These are phyloP conservation scores for Plasmodium billcollinsi DNA, from an alignment of 169 alveolate species.

Conservation along the genomic window DNA sequence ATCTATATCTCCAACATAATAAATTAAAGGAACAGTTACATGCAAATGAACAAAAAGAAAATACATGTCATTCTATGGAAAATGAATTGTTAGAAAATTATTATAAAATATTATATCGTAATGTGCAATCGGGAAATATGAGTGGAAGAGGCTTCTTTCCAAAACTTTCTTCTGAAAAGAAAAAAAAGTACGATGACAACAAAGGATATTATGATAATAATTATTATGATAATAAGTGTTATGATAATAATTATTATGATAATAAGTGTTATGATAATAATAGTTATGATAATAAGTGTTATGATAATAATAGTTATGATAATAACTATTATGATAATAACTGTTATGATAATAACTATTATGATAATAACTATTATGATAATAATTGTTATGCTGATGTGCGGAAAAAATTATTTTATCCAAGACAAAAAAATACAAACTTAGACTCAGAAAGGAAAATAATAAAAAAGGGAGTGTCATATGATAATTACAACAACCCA, in stretches of 20 bases:
- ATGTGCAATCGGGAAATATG: slow-evolving; percentile 2
- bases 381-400: neutral
- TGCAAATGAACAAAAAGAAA: neutral
- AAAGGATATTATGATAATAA: neutral
- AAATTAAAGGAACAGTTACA: neutral
- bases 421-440: too few relatives aligned
- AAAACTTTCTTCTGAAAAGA: too few relatives aligned
- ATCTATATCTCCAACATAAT: slow-evolving; percentile 9
- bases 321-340: too few relatives aligned
- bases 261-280: neutral
- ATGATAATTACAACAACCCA: too few relatives aligned
- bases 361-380: too few relatives aligned
- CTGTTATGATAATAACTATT: too few relatives aligned
- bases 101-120: slow-evolving; percentile 17
- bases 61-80: neutral
- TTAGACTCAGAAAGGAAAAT: too few relatives aligned
- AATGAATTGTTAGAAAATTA: slow-evolving; percentile 41
- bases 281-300: neutral
- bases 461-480: too few relatives aligned
- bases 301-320: too few relatives aligned
- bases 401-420: too few relatives aligned
- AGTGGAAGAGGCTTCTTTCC: neutral
- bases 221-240: neutral
- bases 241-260: neutral
- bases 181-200: neutral